Base-by-base conservation (phyloP, 2,329 filamentous ascomycete genomes). In the Cladosporium sp. region DNA sequence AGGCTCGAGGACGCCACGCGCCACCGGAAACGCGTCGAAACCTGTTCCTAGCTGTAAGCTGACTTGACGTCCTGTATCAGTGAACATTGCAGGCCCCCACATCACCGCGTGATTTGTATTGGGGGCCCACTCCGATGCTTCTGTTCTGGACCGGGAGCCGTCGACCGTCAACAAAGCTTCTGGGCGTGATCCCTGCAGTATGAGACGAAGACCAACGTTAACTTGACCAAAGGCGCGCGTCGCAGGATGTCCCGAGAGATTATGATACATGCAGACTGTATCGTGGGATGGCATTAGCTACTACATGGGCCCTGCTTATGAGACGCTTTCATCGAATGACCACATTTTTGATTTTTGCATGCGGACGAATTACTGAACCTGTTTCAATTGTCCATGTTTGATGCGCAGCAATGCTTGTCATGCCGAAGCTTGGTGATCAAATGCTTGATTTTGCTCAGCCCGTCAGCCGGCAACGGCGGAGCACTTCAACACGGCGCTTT, bases 381-480 rank as follows among this genome's bases (percentile, higher is more conserved):
- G 52, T 55, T 55, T 32, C 52, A 34, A 30, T 55, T 34, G 52
- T 30, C 52, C 15, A 11, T 30, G 10, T 55, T 55, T 30, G 52
- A 24, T 30, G 52, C 32, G 34, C 60, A 55, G 32, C 24, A 49
- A 54, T 63, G 60, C 60, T 63, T 63, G 32, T 24, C 32, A n/a
- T 28, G 24, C 38, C 26, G 49, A 63, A 63, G 60, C 60, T 44
- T 54, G 60, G 24, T 26, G 49, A 63, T 55, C 60, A 63, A 38
- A 58, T 38, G 55, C 55, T 58, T 58, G 34, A 21, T 21, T 58
- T 11, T 21, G 4, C 24, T 34, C 24, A 24, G 32, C 32, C n/a
- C 34, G 55, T 58, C 55, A 58, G 55, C 55, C 34, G 26, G 28
- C 7, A 52, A 18, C 2, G 7, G 49, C 26, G 26, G 24, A 26